These are phyloP conservation scores for Penicillium sp. DNA, from an alignment of 2,329 filamentous ascomycete species.

Conservation along the genomic window DNA sequence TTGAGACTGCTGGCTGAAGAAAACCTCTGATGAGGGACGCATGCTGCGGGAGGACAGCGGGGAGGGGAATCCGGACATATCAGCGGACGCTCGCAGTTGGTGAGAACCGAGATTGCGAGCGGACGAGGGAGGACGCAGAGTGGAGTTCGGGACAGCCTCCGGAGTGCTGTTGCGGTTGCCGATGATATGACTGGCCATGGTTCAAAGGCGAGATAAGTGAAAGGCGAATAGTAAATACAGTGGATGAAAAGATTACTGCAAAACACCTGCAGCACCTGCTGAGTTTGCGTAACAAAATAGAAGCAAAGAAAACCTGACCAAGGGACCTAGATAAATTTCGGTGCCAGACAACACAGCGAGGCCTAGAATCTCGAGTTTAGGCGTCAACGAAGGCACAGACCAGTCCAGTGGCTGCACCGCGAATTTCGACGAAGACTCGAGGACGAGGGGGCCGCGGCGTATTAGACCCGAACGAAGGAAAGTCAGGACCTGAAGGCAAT, in stretches of 20 bases:
- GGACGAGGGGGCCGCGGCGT: slow-evolving; percentile 7
- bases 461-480: slow-evolving; percentile 35
- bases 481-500: slow-evolving; percentile 36
- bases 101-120: slow-evolving; percentile 75
- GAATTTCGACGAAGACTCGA: slow-evolving; percentile 25
- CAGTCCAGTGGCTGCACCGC: slow-evolving; percentile 48
- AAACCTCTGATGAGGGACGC: slow-evolving; percentile 89
- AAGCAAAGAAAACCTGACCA: slow-evolving; percentile 20
- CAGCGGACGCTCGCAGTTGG: slow-evolving; percentile 89
- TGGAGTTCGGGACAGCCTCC: slow-evolving; percentile 72
- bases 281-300: slow-evolving; percentile 47
- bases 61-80: slow-evolving; percentile 82
- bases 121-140: slow-evolving; percentile 79
- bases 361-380: slow-evolving; percentile 30
- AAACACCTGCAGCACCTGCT: slow-evolving; percentile 78
- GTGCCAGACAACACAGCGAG: slow-evolving; percentile 21
- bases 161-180: slow-evolving; percentile 96
- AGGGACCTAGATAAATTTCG: slow-evolving; percentile 17
- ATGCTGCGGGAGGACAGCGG: slow-evolving; percentile 73
- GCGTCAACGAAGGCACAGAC: slow-evolving; percentile 40
- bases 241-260: slow-evolving; percentile 38
- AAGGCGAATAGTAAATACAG: slow-evolving; percentile 35
- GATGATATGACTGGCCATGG: slow-evolving; percentile 64
- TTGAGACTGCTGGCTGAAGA: slow-evolving; percentile 73
- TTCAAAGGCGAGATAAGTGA: slow-evolving; percentile 15